Conservation (phyloP, 768 basidiomycete species). For the Tulasnella sp. region DNA sequence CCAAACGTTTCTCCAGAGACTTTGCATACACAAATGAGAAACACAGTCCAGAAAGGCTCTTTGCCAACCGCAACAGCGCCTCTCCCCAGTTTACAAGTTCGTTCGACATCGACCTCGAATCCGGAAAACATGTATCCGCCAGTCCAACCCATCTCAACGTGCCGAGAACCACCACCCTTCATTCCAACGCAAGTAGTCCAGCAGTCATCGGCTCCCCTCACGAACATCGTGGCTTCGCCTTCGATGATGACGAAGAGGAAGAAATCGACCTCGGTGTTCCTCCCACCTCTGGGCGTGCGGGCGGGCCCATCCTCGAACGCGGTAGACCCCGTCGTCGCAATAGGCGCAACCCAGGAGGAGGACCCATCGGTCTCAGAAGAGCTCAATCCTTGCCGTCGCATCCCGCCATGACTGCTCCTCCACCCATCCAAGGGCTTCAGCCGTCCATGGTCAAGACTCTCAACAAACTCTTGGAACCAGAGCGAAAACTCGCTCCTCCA, state of each 20-base stretch:
- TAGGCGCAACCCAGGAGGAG: background rate
- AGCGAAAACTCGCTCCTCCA: slow-evolving; percentile 24
- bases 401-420: slow-evolving; percentile 22
- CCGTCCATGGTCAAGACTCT: slow-evolving; percentile 25
- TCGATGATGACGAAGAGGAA: slow-evolving; percentile 12
- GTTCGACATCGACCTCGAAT: slow-evolving; percentile 24
- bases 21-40: background rate
- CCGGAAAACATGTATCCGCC: slow-evolving; percentile 16
- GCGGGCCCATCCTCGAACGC: background rate
- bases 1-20: slow-evolving; percentile 1
- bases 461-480: slow-evolving; percentile 22
- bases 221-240: background rate
- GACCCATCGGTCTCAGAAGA: background rate
- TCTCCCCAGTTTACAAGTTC: slow-evolving; percentile 12
- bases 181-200: slow-evolving; percentile 23
- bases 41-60: background rate
- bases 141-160: slow-evolving; percentile 20
- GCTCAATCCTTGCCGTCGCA: slow-evolving; percentile 23
- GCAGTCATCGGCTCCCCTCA: slow-evolving; percentile 20
- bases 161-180: slow-evolving; percentile 12
- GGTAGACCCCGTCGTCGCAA: slow-evolving; percentile 19
- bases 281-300: background rate
- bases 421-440: background rate
- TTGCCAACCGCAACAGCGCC: background rate
- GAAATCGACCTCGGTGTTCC: slow-evolving; percentile 1